Evolutionary conservation across 2,329 filamentous ascomycete genomes (phyloP).

Genomic region (Elsinoe ampelina): DNA sequence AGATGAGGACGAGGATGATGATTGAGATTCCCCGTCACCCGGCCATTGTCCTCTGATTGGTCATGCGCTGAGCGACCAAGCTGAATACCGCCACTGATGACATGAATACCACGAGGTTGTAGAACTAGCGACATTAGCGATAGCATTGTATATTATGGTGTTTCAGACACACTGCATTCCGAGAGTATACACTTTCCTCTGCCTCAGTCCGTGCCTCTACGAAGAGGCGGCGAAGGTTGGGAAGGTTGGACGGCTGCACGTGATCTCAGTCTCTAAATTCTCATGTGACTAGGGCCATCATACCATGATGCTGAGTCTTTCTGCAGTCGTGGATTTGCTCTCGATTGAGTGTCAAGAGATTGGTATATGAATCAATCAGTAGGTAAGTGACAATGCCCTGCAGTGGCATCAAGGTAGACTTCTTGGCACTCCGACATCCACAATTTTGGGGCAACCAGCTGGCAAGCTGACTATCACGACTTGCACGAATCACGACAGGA

Average conservation of each 20-base stretch:
- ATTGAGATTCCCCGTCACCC: conserved; percentile 13
- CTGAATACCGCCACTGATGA: conserved; percentile 93
- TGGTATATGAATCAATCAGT: too few species aligned
- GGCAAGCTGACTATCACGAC: neutral
- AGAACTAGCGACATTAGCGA: conserved; percentile 56
- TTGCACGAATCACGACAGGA: neutral
- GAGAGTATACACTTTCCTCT: conserved; percentile 88
- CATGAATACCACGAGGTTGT: conserved; percentile 94
- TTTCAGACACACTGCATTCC: conserved; percentile 64
- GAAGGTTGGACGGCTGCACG: conserved; percentile 60
- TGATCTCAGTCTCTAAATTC: neutral
- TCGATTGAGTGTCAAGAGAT: too few species aligned
- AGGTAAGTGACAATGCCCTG: neutral
- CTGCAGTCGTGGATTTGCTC: too few species aligned
- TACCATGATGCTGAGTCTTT: too few species aligned
- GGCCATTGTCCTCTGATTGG: conserved; percentile 24
- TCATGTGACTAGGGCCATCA: too few species aligned
- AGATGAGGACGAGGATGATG: conserved; percentile 26
- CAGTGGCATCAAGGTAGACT: neutral
- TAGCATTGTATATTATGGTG: neutral
- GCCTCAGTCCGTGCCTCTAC: conserved; percentile 87
- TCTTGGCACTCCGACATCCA: neutral
- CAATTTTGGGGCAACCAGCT: neutral
- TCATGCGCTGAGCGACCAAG: conserved; percentile 79
- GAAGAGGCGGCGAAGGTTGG: conserved; percentile 91